A percentile compares a stretch with the other conserved stretches of the same genome.
Conservation (phyloP, 345 rosid genomes). For the Firmiana major region DNA sequence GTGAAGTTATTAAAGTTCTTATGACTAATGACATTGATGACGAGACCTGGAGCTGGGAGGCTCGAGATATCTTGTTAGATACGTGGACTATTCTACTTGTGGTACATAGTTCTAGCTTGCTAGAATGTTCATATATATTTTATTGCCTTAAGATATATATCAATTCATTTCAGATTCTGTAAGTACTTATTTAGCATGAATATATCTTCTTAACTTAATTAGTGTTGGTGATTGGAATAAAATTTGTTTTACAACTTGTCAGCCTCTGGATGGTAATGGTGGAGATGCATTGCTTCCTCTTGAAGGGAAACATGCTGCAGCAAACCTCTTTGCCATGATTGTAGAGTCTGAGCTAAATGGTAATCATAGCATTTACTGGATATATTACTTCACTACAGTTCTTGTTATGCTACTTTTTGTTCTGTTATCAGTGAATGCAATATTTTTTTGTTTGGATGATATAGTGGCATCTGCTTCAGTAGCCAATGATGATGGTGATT, state of each 20-base stretch:
- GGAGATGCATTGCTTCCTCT: constrained; percentile 62
- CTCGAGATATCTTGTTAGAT: constrained; percentile 93
- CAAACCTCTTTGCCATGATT: constrained; percentile 71
- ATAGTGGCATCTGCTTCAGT: constrained; percentile 69
- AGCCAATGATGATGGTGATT: constrained; percentile 56
- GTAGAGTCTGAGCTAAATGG: constrained; percentile 84
- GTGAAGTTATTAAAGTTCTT: constrained; percentile 82
- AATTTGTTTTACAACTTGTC: constrained; percentile 26
- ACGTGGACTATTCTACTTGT: constrained; percentile 81
- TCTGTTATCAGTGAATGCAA: constrained; percentile 1
- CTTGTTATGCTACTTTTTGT: not conserved
- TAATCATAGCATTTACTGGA: constrained; percentile 22
- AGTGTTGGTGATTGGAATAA: constrained; percentile 20
- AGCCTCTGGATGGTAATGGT: constrained; percentile 61
- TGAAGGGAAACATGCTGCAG: constrained; percentile 86
- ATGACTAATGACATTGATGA: constrained; percentile 57
- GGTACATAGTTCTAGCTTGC: constrained; percentile 41
- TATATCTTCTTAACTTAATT: constrained; percentile 12
- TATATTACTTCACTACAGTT: constrained; percentile 1
- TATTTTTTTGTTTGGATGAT: constrained; percentile 10
- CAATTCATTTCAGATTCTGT: constrained; percentile 9
- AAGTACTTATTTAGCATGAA: not conserved
- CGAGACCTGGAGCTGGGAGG: constrained; percentile 96
- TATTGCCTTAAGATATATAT: constrained; percentile 10
- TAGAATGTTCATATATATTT: not conserved